phyloP scores from a whole-genome alignment of 2,329 filamentous ascomycete species.

The Sclerotinia sclerotiorum region DNA sequence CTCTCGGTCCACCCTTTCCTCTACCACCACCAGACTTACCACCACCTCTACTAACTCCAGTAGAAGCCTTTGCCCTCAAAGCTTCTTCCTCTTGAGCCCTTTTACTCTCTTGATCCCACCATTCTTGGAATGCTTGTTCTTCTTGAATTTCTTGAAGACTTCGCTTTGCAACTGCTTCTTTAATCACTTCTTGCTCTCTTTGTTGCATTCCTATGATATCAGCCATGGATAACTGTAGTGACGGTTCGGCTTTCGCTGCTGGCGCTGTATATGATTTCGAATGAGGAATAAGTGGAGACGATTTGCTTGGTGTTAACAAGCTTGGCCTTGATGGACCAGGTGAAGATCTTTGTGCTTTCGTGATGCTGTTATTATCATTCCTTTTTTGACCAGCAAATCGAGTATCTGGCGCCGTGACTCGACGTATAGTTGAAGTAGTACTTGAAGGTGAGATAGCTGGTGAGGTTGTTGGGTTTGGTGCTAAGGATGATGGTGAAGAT shows the following conservation, averaged over 20 bases:
- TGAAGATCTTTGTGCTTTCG: conserved; percentile 26
- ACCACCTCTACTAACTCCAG: conserved; percentile 30
- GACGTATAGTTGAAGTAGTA: conserved; percentile 43
- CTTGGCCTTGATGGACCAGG: conserved; percentile 25
- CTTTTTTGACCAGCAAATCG: conserved; percentile 58
- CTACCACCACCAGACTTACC: conserved; percentile 31
- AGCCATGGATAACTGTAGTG: conserved; percentile 71
- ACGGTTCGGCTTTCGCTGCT: conserved; percentile 60
- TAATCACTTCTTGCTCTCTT: conserved; percentile 77
- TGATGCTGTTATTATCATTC: conserved; percentile 24
- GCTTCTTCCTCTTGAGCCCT: conserved; percentile 54
- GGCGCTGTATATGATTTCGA: conserved; percentile 60
- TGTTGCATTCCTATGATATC: conserved; percentile 89
- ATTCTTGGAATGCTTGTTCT: conserved; percentile 94
- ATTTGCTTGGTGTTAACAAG: conserved; percentile 35
- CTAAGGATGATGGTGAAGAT: conserved; percentile 35
- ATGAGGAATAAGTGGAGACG: conserved; percentile 52
- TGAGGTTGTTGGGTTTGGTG: conserved; percentile 31
- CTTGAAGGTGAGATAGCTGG: conserved; percentile 34
- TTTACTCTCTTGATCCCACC: conserved; percentile 87
- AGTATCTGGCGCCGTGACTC: conserved; percentile 61
- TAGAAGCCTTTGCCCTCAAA: conserved; percentile 26
- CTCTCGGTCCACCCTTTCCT: conserved; percentile 27
- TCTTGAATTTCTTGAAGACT: conserved; percentile 93
- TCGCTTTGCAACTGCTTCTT: conserved; percentile 81